Conservation (phyloP, 1,139 yeast genomes). For the Candida albicans region DNA sequence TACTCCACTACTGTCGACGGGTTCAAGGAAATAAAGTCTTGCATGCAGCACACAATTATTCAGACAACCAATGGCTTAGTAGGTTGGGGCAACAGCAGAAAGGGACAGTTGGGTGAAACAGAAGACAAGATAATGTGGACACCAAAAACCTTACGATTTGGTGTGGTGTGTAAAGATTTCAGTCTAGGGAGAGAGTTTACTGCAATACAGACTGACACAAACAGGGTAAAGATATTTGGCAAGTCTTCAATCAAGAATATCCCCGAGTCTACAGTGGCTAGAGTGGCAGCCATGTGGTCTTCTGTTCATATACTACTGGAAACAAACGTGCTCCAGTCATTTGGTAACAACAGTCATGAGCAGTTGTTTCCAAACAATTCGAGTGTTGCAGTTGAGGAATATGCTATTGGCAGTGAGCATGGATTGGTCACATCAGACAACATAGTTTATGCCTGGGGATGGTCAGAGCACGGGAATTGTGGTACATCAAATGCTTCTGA, state of each 20-base stretch:
- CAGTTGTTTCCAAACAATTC: conserved; percentile 47
- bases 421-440: conserved; percentile 49
- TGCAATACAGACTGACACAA: conserved; percentile 16
- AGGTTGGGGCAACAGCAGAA: conserved; percentile 86
- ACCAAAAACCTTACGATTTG: conserved; percentile 28
- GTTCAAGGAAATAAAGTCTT: conserved; percentile 35
- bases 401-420: conserved; percentile 83
- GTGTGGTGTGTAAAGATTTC: conserved; percentile 14
- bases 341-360: conserved; percentile 78
- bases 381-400: conserved; percentile 14
- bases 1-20: conserved; percentile 15
- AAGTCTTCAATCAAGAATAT: conserved; percentile 7
- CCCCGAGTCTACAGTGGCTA: not conserved
- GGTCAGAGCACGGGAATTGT: conserved; percentile 99
- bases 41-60: conserved; percentile 59
- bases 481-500: conserved; percentile 40
- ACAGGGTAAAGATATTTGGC: conserved; percentile 18
- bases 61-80: conserved; percentile 41
- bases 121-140: conserved; percentile 21
- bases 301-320: conserved; percentile 53
- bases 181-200: conserved; percentile 52
- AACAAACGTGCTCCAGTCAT: conserved; percentile 35
- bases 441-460: conserved; percentile 79
- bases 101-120: conserved; percentile 61
- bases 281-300: conserved; percentile 74